A percentile compares a stretch with the other conserved stretches of the same genome.
These are phyloP conservation scores for Podaxis rugospora DNA, from an alignment of 768 basidiomycete species.

Conservation along the genomic window DNA sequence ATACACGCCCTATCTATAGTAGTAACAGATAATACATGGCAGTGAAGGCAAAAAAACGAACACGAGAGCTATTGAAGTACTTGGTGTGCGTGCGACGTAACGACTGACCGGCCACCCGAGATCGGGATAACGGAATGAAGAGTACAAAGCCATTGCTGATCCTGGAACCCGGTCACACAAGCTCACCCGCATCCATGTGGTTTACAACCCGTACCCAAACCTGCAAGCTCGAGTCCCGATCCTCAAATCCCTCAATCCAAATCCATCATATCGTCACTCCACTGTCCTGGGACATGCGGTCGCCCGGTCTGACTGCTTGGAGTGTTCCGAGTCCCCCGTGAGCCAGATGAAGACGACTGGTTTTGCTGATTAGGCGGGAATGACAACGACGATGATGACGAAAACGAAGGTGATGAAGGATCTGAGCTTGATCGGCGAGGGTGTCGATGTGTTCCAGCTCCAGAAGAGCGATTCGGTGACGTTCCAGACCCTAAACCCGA, in stretches of 20 bases:
- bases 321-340: neutral
- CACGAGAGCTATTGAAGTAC: too few species aligned
- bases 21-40: too few species aligned
- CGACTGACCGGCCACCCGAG: too few species aligned
- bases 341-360: neutral
- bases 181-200: neutral
- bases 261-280: slow-evolving; percentile 6
- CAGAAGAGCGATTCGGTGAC: neutral
- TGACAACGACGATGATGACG: neutral
- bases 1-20: too few species aligned
- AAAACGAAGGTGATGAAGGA: neutral
- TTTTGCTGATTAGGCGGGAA: neutral
- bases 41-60: too few species aligned
- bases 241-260: neutral
- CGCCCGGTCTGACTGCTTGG: neutral
- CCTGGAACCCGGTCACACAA: neutral
- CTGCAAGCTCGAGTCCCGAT: neutral
- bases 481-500: neutral
- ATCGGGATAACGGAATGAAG: neutral
- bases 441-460: neutral
- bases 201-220: too few species aligned
- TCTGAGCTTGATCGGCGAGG: neutral
- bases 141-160: neutral
- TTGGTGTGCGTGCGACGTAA: too few species aligned
- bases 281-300: slow-evolving; percentile 7